Evolutionary conservation across 306 rosid species (phyloP).

Genomic region (Cicer yamashitae): DNA sequence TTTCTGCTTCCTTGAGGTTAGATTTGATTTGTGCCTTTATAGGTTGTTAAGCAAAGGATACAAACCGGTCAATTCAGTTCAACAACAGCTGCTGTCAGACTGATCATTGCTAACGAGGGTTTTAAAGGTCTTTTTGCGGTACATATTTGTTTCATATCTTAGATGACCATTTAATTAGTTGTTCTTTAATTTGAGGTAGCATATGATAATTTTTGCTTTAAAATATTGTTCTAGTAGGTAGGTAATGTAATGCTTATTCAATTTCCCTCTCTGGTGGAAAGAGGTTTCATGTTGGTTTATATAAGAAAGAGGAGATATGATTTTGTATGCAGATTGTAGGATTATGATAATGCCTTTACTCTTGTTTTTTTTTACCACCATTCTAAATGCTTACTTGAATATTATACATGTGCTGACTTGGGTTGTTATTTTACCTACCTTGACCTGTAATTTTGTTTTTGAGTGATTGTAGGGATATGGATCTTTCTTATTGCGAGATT

Average conservation of each 20-base stretch:
- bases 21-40: constrained; percentile 40
- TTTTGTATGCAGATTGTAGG: constrained; percentile 18
- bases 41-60: constrained; percentile 75
- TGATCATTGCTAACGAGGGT: constrained; percentile 57
- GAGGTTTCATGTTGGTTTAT: constrained; percentile 29
- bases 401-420: constrained; percentile 9
- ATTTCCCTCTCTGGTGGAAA: background rate
- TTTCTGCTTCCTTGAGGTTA: constrained; percentile 37
- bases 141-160: constrained; percentile 40
- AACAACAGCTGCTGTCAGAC: constrained; percentile 57
- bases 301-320: constrained; percentile 3
- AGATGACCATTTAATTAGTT: constrained; percentile 12
- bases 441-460: constrained; percentile 30
- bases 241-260: background rate
- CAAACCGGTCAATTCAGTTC: constrained; percentile 58
- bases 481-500: constrained; percentile 81
- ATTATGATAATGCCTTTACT: constrained; percentile 16
- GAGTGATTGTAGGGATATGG: constrained; percentile 69
- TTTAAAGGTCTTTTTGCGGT: constrained; percentile 81
- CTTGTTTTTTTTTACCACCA: background rate
- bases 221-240: constrained; percentile 19
- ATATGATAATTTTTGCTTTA: constrained; percentile 7
- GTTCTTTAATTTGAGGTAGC: constrained; percentile 3
- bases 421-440: constrained; percentile 16
- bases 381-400: constrained; percentile 16